phyloP scores from a whole-genome alignment of 2,329 filamentous ascomycete genomes.

The Pseudocercospora cruenta region DNA sequence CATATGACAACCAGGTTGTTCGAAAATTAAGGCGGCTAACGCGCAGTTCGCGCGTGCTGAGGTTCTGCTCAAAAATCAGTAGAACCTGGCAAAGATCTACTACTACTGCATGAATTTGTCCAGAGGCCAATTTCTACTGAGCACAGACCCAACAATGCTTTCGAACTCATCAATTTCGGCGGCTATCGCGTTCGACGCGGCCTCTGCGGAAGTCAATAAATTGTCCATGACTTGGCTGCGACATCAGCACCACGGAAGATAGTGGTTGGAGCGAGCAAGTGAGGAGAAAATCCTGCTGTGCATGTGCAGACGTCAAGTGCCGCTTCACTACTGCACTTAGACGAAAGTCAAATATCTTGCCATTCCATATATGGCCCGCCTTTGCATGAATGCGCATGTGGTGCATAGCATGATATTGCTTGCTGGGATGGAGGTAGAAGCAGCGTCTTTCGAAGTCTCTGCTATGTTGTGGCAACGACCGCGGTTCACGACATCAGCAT shows the following conservation, averaged over 20 bases:
- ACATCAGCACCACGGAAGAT: neutral
- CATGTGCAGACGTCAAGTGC: slow-evolving; percentile 14
- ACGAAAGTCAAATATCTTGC: slow-evolving; percentile 15
- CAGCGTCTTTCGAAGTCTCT: too few relatives aligned
- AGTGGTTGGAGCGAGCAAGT: neutral
- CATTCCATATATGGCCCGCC: neutral
- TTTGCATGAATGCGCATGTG: neutral
- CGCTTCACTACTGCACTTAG: slow-evolving; percentile 18
- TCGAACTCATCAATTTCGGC: neutral
- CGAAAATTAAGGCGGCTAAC: neutral
- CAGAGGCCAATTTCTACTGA: neutral
- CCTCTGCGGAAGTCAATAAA: slow-evolving; percentile 4
- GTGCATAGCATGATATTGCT: neutral
- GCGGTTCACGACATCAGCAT: too few relatives aligned
- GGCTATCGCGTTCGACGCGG: neutral
- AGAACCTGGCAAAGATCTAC: neutral
- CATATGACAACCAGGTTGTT: neutral
- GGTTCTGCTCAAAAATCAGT: neutral
- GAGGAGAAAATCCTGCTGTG: slow-evolving; percentile 3
- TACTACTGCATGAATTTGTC: neutral
- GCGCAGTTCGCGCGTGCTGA: neutral
- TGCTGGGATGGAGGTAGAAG: too few relatives aligned
- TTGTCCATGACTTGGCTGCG: neutral
- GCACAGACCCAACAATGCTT: neutral
- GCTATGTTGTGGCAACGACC: too few relatives aligned